Evolutionary conservation across 768 basidiomycete genomes (phyloP).

Genomic region (Xerocomellus intermedius): DNA sequence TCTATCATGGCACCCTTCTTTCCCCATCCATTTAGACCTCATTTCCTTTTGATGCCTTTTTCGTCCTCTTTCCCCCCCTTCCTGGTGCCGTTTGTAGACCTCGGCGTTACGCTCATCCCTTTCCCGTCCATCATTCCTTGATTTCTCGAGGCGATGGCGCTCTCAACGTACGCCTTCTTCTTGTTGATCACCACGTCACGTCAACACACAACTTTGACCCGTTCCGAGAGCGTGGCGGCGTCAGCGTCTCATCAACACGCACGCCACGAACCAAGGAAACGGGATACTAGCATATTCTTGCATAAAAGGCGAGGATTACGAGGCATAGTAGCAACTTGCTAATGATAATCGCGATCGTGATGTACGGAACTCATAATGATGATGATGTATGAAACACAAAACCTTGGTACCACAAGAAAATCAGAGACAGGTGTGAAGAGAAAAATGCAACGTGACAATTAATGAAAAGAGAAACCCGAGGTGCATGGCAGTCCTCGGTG

Average conservation of each 20-base stretch:
- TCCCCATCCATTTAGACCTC: background rate
- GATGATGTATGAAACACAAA: conserved; percentile 11
- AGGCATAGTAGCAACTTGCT: conserved; percentile 18
- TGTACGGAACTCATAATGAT: conserved; percentile 8
- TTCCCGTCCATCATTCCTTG: conserved; percentile 5
- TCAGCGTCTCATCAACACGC: background rate
- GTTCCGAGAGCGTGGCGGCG: background rate
- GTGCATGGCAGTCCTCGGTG: conserved; percentile 8
- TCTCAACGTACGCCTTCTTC: conserved; percentile 3
- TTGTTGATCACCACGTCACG: conserved; percentile 15
- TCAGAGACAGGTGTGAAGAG: background rate
- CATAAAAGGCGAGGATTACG: conserved; percentile 17
- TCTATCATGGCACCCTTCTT: background rate
- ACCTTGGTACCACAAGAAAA: conserved; percentile 19
- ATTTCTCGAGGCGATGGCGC: conserved; percentile 6
- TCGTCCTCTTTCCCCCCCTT: background rate
- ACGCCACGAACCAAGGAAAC: background rate
- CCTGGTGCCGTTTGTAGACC: background rate
- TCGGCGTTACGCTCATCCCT: conserved; percentile 4
- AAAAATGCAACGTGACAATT: conserved; percentile 4
- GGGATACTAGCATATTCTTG: conserved; percentile 13
- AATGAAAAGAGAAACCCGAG: background rate
- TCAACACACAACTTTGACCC: conserved; percentile 6
- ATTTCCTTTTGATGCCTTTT: background rate
- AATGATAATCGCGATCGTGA: conserved; percentile 23